phyloP scores from a whole-genome alignment of 805 yeast genomes.

The Metschnikowia arizonensis region DNA sequence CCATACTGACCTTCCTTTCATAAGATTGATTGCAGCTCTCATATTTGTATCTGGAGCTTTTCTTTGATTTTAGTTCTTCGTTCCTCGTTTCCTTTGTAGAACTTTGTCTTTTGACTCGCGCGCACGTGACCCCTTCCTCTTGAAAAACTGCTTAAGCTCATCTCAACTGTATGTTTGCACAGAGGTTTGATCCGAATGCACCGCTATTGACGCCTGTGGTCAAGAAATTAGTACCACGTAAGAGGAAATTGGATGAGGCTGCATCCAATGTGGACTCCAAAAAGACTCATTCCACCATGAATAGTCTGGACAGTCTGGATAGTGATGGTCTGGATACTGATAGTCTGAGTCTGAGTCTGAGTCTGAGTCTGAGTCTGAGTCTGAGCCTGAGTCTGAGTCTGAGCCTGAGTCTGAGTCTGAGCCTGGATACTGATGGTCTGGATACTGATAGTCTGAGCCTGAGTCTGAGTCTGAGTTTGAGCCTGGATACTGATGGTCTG shows the following conservation, averaged over 20 bases:
- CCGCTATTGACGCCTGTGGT: slow-evolving; percentile 17
- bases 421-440: slow-evolving; percentile 7
- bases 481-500: slow-evolving; percentile 7
- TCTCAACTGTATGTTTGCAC: slow-evolving; percentile 51
- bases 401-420: slow-evolving; percentile 8
- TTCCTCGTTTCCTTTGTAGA: background rate
- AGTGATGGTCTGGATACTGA: slow-evolving; percentile 10
- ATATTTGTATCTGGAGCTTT: too few species aligned
- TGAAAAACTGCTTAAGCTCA: slow-evolving; percentile 6
- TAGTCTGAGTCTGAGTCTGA: slow-evolving; percentile 12
- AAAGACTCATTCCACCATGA: too few species aligned
- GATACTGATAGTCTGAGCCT: slow-evolving; percentile 17
- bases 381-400: slow-evolving; percentile 8
- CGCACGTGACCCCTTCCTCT: slow-evolving; percentile 7
- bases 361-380: slow-evolving; percentile 12
- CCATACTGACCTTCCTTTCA: slow-evolving; percentile 40
- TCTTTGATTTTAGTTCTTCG: too few species aligned
- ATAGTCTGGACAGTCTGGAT: slow-evolving; percentile 10
- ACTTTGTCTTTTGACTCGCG: background rate
- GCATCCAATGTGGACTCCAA: too few species aligned
- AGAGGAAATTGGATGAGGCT: slow-evolving; percentile 15
- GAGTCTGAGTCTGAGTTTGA: slow-evolving; percentile 8
- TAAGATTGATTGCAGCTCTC: slow-evolving; percentile 32
- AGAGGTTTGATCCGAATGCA: slow-evolving; percentile 53
- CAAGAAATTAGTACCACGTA: slow-evolving; percentile 14